Evolutionary conservation across 192 early-diverging fungal species (phyloP).

Genomic region (Pilaira anomala): DNA sequence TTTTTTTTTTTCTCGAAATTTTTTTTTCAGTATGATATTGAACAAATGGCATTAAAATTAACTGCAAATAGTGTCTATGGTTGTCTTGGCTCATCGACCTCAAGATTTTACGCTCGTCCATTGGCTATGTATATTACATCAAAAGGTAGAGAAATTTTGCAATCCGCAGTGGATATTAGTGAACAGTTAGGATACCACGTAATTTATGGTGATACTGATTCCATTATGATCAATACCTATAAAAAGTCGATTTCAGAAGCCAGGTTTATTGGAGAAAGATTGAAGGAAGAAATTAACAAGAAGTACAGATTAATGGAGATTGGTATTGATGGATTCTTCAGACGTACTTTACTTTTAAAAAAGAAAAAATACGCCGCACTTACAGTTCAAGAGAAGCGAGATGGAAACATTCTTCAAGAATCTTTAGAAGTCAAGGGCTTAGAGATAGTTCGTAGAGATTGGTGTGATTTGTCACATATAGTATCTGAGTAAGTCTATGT

Average conservation of each 20-base stretch:
- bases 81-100: constrained; percentile 90
- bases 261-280: constrained; percentile 72
- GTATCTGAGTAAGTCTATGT: constrained; percentile 62
- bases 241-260: constrained; percentile 66
- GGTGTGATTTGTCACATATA: constrained; percentile 92
- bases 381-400: constrained; percentile 54
- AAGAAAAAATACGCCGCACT: constrained; percentile 99
- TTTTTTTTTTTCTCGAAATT: no score
- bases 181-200: constrained; percentile 74
- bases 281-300: constrained; percentile 85
- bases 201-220: constrained; percentile 99
- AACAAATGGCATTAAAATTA: constrained; percentile 91
- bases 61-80: constrained; percentile 99
- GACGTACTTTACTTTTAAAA: constrained; percentile 85
- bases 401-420: constrained; percentile 28
- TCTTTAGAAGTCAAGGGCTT: constrained; percentile 87
- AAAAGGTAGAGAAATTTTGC: constrained; percentile 93
- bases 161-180: constrained; percentile 86
- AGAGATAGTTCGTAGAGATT: constrained; percentile 94
- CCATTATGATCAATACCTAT: constrained; percentile 96
- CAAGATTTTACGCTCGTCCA: constrained; percentile 96
- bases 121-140: constrained; percentile 95
- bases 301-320: constrained; percentile 91
- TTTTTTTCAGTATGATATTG: constrained; percentile 71
- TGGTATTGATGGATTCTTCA: constrained; percentile 91